Evolutionary conservation across 768 basidiomycete genomes (phyloP), one percentile per base, ranked within the genome.

Genomic region (Auriscalpium microsporum): DNA sequence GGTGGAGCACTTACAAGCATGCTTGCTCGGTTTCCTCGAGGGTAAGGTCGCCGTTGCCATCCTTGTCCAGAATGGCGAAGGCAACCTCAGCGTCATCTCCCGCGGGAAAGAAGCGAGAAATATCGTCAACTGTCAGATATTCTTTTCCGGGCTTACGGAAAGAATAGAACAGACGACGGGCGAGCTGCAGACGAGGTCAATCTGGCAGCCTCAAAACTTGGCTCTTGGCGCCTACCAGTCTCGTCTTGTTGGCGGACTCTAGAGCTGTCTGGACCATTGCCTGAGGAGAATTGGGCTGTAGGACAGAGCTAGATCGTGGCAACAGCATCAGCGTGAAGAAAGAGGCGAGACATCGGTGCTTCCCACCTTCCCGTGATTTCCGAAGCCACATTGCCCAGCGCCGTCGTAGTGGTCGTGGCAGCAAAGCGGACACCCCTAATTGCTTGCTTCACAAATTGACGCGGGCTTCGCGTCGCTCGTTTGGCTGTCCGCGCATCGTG

Each of bases 211-310:
- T 3, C 28, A 28, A 28, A 28, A 4, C 28, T 28, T 28, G 28
- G 54, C 33, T 54, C 48, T 40, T 9, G 47, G 48, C 51, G 56
- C 69, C 34, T 58, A 86, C 84, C 64, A 84, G 66, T 56, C 86
- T 81, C 2, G 85, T 84, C 68, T 90, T 93, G 72, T 89, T 91
- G 1, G 86, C 80, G 1, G 86, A 88, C 58, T 82, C 78, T 16
- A 96, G 71, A 5, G 90, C 88, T 6, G 82, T 84, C 62, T 86
- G 81, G 45, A 94, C 87, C 71, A 87, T 81, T 23, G 86, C 85
- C 64, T 81, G 81, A 0, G 90, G 87, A 1, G 88, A 90, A 65
- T 94, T 93, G 44, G 92, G 92, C 67, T 94, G 91, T 19, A 94
- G 70, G n/a, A 94, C 79, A 40, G 84, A 85, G 56, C 82, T 83